These are phyloP conservation scores for Globisporangium paroecandrum DNA, from an alignment of 352 stramenopile species.

Conservation along the genomic window DNA sequence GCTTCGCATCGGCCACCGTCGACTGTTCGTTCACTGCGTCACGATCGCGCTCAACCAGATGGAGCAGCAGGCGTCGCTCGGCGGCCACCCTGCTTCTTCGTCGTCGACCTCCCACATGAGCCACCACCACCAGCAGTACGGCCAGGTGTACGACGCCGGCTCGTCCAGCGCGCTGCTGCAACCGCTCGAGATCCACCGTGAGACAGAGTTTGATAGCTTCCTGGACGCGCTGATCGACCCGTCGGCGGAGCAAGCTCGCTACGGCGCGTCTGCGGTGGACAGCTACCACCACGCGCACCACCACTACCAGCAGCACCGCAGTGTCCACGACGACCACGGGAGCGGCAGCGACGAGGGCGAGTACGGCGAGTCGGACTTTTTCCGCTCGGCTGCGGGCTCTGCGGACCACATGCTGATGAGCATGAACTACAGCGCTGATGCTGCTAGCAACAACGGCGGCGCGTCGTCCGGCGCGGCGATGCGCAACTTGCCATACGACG, in stretches of 20 bases:
- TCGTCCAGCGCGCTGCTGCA: slow-evolving; percentile 43
- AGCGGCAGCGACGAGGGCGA: slow-evolving; percentile 20
- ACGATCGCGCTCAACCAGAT: slow-evolving; percentile 23
- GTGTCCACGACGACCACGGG: slow-evolving; percentile 5
- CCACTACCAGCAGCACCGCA: slow-evolving; percentile 5
- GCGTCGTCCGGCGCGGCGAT: slow-evolving; percentile 29
- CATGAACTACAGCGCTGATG: slow-evolving; percentile 27
- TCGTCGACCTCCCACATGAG: background rate
- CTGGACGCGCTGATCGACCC: slow-evolving; percentile 53
- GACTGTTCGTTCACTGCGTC: slow-evolving; percentile 44
- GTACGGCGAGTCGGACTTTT: slow-evolving; percentile 16
- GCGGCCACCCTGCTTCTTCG: background rate
- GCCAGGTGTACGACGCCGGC: slow-evolving; percentile 25
- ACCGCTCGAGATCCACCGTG: slow-evolving; percentile 48
- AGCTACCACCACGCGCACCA: slow-evolving; percentile 16
- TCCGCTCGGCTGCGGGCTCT: slow-evolving; percentile 17
- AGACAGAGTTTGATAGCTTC: slow-evolving; percentile 61
- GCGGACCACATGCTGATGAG: slow-evolving; percentile 17
- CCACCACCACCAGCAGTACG: slow-evolving; percentile 18
- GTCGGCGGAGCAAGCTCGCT: slow-evolving; percentile 9
- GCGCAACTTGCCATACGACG: slow-evolving; percentile 43
- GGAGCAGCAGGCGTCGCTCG: slow-evolving; percentile 6
- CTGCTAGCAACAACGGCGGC: slow-evolving; percentile 18
- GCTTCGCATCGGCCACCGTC: slow-evolving; percentile 45
- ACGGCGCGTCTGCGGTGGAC: background rate